Conservation (phyloP, 2,329 filamentous ascomycete genomes). For the Raffaelea ambrosiae region DNA sequence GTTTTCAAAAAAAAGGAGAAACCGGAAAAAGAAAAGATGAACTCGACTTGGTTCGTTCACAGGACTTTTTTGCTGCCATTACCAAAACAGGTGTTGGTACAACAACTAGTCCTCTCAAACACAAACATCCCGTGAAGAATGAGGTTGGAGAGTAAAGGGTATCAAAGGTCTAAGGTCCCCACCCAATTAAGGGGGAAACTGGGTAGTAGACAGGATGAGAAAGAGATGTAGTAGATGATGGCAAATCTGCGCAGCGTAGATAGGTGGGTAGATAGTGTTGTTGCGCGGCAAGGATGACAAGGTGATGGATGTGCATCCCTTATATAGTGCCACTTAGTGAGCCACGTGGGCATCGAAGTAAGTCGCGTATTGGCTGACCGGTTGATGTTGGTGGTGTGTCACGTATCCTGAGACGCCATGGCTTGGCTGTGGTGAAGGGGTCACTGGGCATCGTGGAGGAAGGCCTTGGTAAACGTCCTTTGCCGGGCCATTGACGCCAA, state of each 20-base stretch:
- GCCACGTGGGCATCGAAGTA: constrained; percentile 24
- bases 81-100: constrained; percentile 10
- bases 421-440: constrained; percentile 49
- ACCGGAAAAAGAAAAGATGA: constrained; percentile 10
- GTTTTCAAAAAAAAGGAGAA: constrained; percentile 4
- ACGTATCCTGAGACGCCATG: constrained; percentile 19
- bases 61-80: constrained; percentile 6
- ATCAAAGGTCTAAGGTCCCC: constrained; percentile 11
- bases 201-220: not conserved
- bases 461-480: constrained; percentile 37
- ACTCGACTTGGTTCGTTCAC: constrained; percentile 3
- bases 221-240: not conserved
- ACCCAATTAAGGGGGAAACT: constrained; percentile 7
- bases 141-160: constrained; percentile 8
- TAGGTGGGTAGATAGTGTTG: not conserved
- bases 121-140: constrained; percentile 8
- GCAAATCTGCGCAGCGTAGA: not conserved
- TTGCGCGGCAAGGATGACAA: not conserved
- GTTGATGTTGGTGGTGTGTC: constrained; percentile 21
- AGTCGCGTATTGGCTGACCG: constrained; percentile 34
- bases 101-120: constrained; percentile 9
- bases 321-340: constrained; percentile 2
- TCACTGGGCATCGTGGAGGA: constrained; percentile 52
- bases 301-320: too few species aligned
- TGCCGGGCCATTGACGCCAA: constrained; percentile 32